Evolutionary conservation across 2,329 filamentous ascomycete genomes (phyloP), one percentile per base, ranked within the genome.

Genomic region (Curvularia sp.): DNA sequence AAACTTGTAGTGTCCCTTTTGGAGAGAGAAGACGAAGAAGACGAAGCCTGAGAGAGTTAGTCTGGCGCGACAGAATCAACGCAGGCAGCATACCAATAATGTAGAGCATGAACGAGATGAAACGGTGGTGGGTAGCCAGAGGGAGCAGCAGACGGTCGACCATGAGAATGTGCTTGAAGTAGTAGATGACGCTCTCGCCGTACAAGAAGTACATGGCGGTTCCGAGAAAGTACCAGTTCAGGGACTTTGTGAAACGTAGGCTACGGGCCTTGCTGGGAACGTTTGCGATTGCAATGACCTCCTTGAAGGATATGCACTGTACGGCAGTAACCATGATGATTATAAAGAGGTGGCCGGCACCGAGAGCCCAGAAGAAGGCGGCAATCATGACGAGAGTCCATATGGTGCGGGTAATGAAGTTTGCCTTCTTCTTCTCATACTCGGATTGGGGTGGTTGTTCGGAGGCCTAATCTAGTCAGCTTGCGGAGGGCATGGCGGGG

Each of bases 221-320:
- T n/a, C 93, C 95, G 53, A 99, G 85, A 83, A 96, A 99, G 79
- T 99, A 99, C 95, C 95, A 99, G 80, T 98, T 98, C 70, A 99
- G 83, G 67, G 92, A 93, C 83, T 97, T 97, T 66, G 94, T 97
- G 70, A 96, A 96, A 58, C 90, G 90, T 61, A 99, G 84, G 75
- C 94, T 92, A 73, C 94, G 89, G 63, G 93, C 93, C 72, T 91
- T 89, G 77, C 92, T 96, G 53, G 95, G 93, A 7, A 98, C 92
- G 76, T 94, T 96, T 68, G 94, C 91, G 72, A 99, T 98, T 64
- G 94, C 93, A 75, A 99, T 98, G 72, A 99, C 95, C 80, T 99
- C 95, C 83, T 97, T 98, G 87, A 98, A 99, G 56, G 92, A 97
- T 69, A 99, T 86, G 76, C 99, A 94, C 80, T 99, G 95, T 61